These are phyloP conservation scores for Talaromyces adpressus DNA, from an alignment of 495 filamentous ascomycete species.

Conservation along the genomic window DNA sequence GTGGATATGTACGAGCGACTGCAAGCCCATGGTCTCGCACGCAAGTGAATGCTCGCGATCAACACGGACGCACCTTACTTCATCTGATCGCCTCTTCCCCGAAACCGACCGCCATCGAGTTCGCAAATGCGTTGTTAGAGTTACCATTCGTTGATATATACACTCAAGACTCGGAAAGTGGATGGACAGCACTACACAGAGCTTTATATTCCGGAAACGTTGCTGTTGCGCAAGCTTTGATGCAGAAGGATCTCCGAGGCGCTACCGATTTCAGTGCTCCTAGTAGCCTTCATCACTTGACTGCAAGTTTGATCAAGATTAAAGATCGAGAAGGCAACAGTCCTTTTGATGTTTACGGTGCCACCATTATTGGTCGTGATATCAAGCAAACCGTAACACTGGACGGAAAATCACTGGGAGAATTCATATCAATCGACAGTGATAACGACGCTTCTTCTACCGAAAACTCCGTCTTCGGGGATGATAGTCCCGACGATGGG, in stretches of 20 bases:
- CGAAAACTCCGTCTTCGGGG: conserved; percentile 29
- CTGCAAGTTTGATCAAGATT: conserved; percentile 73
- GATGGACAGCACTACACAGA: conserved; percentile 91
- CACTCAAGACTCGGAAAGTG: conserved; percentile 79
- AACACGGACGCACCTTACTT: conserved; percentile 71
- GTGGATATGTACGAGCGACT: conserved; percentile 12
- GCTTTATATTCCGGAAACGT: conserved; percentile 91
- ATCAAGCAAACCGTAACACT: conserved; percentile 24
- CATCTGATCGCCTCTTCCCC: conserved; percentile 76
- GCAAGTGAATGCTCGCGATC: conserved; percentile 78
- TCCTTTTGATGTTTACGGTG: conserved; percentile 84
- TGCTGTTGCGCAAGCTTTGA: conserved; percentile 70
- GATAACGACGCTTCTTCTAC: conserved; percentile 30
- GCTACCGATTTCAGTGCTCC: conserved; percentile 43
- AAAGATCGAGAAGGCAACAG: conserved; percentile 94
- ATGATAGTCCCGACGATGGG: conserved; percentile 28
- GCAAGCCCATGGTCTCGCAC: conserved; percentile 45
- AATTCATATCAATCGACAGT: conserved; percentile 15
- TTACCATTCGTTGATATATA: conserved; percentile 83
- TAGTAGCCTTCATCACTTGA: conserved; percentile 39
- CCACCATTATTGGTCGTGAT: conserved; percentile 62
- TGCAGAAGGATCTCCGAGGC: conserved; percentile 67
- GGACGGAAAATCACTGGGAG: conserved; percentile 4
- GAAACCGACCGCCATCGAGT: conserved; percentile 56
- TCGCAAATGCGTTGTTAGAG: conserved; percentile 70